Base-by-base conservation (phyloP, 2,329 filamentous ascomycete species). In the Aschersonia sp. region DNA sequence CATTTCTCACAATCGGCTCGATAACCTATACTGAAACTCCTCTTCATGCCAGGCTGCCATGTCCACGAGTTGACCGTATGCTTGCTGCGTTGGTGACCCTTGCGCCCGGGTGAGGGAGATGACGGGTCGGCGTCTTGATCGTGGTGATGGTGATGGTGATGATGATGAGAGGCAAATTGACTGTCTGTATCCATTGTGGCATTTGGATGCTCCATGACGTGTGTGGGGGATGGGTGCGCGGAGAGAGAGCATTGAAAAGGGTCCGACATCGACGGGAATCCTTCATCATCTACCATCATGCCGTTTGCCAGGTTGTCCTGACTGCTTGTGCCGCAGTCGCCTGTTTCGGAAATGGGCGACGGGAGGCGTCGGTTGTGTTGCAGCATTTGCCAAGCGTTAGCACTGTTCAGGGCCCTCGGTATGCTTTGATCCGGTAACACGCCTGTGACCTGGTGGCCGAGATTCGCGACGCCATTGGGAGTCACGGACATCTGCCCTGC, bases 1-100 rank as follows among this genome's bases (percentile, higher is more conserved):
- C 84, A 89, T 63, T 87, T 87, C 51, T 87, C 83, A 59, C 84
- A 89, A 62, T 87, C 84, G 10, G 80, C 74, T 52, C 84, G 71
- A 65, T 83, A 88, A 45, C 84, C 84, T 77, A 88, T 87, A 56
- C 82, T 84, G 61, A 88, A 83, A 51, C 74, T 79, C 60, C 76
- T 77, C 64, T 83, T 84, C 73, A 78, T 79, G 53, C 76, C 76
- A 0, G 76, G 74, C 51, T 79, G 73, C 56, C 70, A 67, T 2
- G 76, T 79, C 76, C 76, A 79, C 48, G 69, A 71, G 57, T 77
- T 77, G 48, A 79, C 62, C 0, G 76, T 79, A 55, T 80, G 76
- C 47, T 73, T 72, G 53, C 73, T 78, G 46, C 76, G 70, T 10
- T 70, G 71, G 56, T 80, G 76, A 9, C 76, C 75, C 56, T 70